Conservation (phyloP, 2,329 filamentous ascomycete genomes). For the Beauveria asiatica region DNA sequence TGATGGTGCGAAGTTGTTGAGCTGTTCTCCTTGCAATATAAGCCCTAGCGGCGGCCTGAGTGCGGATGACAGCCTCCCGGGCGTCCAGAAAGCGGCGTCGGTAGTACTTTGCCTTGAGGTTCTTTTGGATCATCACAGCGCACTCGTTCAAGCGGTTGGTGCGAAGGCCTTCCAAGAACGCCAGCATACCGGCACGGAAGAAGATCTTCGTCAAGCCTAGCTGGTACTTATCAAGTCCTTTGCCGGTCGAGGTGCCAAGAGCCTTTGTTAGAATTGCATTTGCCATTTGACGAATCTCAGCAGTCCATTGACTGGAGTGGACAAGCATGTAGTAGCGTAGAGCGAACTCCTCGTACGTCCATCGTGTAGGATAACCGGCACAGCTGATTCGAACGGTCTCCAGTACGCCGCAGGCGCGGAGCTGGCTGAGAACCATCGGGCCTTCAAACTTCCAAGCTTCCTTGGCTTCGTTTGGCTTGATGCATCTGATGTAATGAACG, state of each 20-base stretch:
- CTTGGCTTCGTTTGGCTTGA: constrained; percentile 97
- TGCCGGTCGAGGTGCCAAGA: constrained; percentile 65
- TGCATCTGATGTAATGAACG: constrained; percentile 97
- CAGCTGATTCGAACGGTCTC: constrained; percentile 97
- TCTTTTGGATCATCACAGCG: constrained; percentile 98
- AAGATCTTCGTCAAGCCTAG: constrained; percentile 98
- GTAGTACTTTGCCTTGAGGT: constrained; percentile 90
- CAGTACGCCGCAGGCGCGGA: constrained; percentile 95
- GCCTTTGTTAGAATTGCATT: constrained; percentile 86
- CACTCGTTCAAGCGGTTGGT: constrained; percentile 87
- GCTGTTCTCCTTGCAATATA: constrained; percentile 69
- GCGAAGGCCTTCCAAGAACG: constrained; percentile 89
- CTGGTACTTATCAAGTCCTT: constrained; percentile 88
- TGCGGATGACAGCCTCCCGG: constrained; percentile 67
- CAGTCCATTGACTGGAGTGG: constrained; percentile 80
- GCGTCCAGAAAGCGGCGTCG: constrained; percentile 84
- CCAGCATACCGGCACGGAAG: constrained; percentile 98
- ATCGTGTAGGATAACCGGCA: constrained; percentile 92
- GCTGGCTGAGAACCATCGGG: constrained; percentile 94
- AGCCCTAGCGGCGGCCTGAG: constrained; percentile 72
- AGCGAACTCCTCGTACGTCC: constrained; percentile 98
- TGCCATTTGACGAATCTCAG: constrained; percentile 89
- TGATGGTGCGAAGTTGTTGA: constrained; percentile 72
- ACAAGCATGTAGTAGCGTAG: constrained; percentile 97
- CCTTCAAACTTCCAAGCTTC: constrained; percentile 97